These are phyloP conservation scores for Boletus reticulatus DNA, from an alignment of 768 basidiomycete species.

Conservation along the genomic window DNA sequence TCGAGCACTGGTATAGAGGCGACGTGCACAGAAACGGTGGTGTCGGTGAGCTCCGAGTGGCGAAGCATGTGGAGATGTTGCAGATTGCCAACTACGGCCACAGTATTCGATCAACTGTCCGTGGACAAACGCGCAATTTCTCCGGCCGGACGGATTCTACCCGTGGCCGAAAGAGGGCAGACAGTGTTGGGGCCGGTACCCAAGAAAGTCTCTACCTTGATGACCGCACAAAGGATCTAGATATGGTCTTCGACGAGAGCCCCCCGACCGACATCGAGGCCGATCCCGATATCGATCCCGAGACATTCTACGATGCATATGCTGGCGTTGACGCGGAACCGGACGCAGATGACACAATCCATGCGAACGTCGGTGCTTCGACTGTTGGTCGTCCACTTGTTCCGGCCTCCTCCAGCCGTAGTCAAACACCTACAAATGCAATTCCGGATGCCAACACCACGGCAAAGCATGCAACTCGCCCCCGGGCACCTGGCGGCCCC, in stretches of 20 bases:
- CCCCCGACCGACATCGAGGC: slow-evolving; percentile 75
- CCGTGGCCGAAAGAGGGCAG: slow-evolving; percentile 56
- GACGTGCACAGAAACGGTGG: slow-evolving; percentile 85
- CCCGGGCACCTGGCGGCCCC: slow-evolving; percentile 47
- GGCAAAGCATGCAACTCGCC: slow-evolving; percentile 40
- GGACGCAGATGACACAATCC: slow-evolving; percentile 20
- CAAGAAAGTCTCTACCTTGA: slow-evolving; percentile 70
- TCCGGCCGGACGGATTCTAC: slow-evolving; percentile 23
- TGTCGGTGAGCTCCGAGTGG: slow-evolving; percentile 81
- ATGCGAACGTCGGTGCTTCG: slow-evolving; percentile 17
- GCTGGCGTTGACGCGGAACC: slow-evolving; percentile 13
- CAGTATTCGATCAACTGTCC: slow-evolving; percentile 37
- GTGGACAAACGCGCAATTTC: slow-evolving; percentile 25
- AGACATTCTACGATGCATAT: slow-evolving; percentile 44
- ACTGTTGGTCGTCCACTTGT: slow-evolving; percentile 17
- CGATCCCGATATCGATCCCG: slow-evolving; percentile 38
- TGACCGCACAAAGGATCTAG: slow-evolving; percentile 42
- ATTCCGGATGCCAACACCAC: slow-evolving; percentile 36
- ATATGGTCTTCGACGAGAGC: slow-evolving; percentile 68
- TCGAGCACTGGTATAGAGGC: slow-evolving; percentile 89
- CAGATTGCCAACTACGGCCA: slow-evolving; percentile 88
- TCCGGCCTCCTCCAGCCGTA: slow-evolving; percentile 32
- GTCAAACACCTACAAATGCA: slow-evolving; percentile 42
- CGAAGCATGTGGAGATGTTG: slow-evolving; percentile 76
- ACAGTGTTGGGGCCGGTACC: slow-evolving; percentile 55